Base-by-base conservation (phyloP, 106 monocot genomes). In the Cymbidium sinense region DNA sequence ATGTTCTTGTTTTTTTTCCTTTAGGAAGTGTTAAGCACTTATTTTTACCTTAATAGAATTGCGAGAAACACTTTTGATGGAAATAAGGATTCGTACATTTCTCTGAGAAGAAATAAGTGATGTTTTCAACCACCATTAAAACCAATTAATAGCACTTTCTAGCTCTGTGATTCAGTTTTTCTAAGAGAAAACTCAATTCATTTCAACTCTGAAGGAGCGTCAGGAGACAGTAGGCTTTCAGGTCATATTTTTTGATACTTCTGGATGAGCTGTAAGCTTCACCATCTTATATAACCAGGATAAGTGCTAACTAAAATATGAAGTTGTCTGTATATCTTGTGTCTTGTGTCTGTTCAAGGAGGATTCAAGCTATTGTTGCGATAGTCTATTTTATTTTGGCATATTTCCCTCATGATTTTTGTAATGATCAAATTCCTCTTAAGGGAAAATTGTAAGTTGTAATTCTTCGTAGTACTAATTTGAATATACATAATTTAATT, bases 341-440 rank as follows among this genome's bases (percentile, higher is more conserved):
- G 5, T 67, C 29, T 15, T 2, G 4, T 67, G 5, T 33, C 3
- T 67, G 67, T 67, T 3, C 29, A 33, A 67, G 8, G 15, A 31
- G 27, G 8, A 67, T 67, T 67, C 67, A 67, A 67, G 67, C 33
- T 23, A 31, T 29, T 67, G 33, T 7, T 39, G 37, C 33, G 10
- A 33, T 67, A 17, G 9, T 33, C 33, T 12, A 33, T 4, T 7
- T 47, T 23, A 31, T 67, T 31, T 29, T 67, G 67, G 31, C 33
- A 39, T 0, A 13, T 67, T 25, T 33, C 13, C 67, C 10, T 67
- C 31, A 33, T 33, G 33, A 67, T 67, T 19, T 71, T 71, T 21
- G 36, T 71, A 23, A 71, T 37, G 37, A 71, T 71, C 71, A 71
- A 36, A 37, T 71, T 71, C 71, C 5, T 36, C 20, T 71, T 71